These are phyloP conservation scores for Penicillium bialowiezense DNA, from an alignment of 495 filamentous ascomycete genomes.

Conservation along the genomic window DNA sequence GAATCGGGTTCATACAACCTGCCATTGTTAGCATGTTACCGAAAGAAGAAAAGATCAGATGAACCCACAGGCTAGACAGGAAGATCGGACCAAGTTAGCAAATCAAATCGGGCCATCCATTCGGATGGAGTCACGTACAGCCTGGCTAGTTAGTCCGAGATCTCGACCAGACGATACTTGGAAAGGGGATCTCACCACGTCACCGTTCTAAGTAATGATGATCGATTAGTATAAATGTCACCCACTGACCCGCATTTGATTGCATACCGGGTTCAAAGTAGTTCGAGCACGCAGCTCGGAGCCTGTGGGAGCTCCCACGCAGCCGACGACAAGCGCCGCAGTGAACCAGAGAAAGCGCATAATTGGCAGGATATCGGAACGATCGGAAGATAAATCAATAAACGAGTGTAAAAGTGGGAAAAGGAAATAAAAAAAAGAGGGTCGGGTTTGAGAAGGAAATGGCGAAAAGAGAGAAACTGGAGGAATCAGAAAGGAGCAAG, in stretches of 20 bases:
- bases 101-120: background rate
- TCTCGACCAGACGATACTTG: background rate
- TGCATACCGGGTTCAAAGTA: background rate
- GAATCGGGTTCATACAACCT: slow-evolving; percentile 1
- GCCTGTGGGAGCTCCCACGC: background rate
- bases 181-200: slow-evolving; percentile 9
- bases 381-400: background rate
- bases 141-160: slow-evolving; percentile 5
- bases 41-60: background rate
- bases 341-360: background rate
- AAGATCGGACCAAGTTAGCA: slow-evolving; percentile 7
- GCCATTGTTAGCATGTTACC: background rate
- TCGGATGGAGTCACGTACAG: slow-evolving; percentile 3
- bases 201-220: slow-evolving; percentile 10
- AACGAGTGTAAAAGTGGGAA: background rate
- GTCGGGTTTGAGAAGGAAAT: background rate
- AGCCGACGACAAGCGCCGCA: background rate
- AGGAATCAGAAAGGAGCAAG: background rate
- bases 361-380: background rate
- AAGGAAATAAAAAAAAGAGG: background rate
- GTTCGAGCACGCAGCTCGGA: background rate
- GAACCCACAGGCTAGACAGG: background rate
- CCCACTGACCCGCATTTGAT: background rate
- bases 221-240: background rate
- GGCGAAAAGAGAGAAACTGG: slow-evolving; percentile 1